Evolutionary conservation across 257 asterid species (phyloP).

Genomic region (Capsicum pubescens): DNA sequence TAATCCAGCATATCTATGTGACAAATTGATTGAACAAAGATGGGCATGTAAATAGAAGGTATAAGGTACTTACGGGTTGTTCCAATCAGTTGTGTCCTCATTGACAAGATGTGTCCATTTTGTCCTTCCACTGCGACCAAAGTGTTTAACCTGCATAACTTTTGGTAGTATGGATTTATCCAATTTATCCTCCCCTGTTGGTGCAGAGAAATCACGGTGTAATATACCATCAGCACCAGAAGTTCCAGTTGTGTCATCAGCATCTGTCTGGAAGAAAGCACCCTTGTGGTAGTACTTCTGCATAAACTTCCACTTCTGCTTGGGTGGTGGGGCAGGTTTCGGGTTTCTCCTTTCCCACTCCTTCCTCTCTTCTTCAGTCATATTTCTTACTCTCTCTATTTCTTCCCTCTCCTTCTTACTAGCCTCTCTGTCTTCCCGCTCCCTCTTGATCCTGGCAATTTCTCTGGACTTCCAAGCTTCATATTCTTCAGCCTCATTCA

Average conservation of each 20-base stretch:
- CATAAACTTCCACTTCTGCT: constrained; percentile 89
- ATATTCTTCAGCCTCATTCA: constrained; percentile 90
- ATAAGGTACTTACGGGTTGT: constrained; percentile 69
- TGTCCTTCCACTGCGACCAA: constrained; percentile 96
- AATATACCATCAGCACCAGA: constrained; percentile 59
- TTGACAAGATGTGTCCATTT: constrained; percentile 97
- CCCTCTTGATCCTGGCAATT: constrained; percentile 95
- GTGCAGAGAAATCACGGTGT: constrained; percentile 82
- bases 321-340: constrained; percentile 49
- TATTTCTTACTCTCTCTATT: constrained; percentile 88
- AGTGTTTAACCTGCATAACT: constrained; percentile 98
- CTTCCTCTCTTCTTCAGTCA: constrained; percentile 95
- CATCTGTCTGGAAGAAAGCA: constrained; percentile 84
- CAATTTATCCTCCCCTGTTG: constrained; percentile 96
- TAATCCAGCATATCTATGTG: neutral
- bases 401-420: constrained; percentile 88
- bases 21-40: neutral
- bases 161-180: constrained; percentile 84
- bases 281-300: constrained; percentile 97
- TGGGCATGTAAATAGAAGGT: neutral
- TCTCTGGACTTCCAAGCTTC: constrained; percentile 98
- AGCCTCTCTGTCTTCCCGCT: constrained; percentile 83
- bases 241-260: constrained; percentile 75
- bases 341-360: constrained; percentile 99
- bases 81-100: constrained; percentile 98